Evolutionary conservation across 1,139 yeast species (phyloP).

Genomic region (Scheffersomyces segobiensis): DNA sequence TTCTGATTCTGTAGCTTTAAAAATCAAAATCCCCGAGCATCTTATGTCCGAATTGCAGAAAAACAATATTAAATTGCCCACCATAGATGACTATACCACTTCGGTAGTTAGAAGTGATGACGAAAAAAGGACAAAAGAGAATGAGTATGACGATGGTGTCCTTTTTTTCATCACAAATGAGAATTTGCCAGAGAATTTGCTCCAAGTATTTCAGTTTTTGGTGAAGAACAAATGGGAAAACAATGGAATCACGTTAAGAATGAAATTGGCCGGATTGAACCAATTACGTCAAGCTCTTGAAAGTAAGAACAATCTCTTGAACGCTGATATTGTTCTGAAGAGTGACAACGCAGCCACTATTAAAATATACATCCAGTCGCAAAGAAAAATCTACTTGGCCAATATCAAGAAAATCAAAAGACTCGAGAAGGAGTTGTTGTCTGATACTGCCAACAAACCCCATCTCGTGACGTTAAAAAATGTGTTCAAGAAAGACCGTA

Average conservation of each 20-base stretch:
- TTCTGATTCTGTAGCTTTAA: slow-evolving; percentile 63
- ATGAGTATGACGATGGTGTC: slow-evolving; percentile 37
- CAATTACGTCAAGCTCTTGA: slow-evolving; percentile 55
- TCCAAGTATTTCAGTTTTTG: slow-evolving; percentile 53
- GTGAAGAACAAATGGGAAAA: slow-evolving; percentile 47
- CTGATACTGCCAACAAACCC: slow-evolving; percentile 39
- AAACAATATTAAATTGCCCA: slow-evolving; percentile 48
- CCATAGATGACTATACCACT: slow-evolving; percentile 47
- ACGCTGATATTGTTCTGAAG: slow-evolving; percentile 9
- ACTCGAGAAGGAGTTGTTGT: slow-evolving; percentile 51
- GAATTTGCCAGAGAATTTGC: slow-evolving; percentile 46
- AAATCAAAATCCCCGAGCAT: slow-evolving; percentile 47
- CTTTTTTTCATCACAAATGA: slow-evolving; percentile 41
- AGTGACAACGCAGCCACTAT: slow-evolving; percentile 10
- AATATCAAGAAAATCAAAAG: slow-evolving; percentile 50
- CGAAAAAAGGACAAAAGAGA: slow-evolving; percentile 2
- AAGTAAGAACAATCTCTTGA: slow-evolving; percentile 33
- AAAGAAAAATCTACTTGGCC: slow-evolving; percentile 45
- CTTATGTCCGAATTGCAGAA: slow-evolving; percentile 32
- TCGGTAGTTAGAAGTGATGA: slow-evolving; percentile 24
- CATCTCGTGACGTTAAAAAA: slow-evolving; percentile 51
- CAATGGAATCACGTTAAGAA: slow-evolving; percentile 42
- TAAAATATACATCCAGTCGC: slow-evolving; percentile 33
- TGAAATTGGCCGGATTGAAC: slow-evolving; percentile 59
- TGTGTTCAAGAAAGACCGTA: slow-evolving; percentile 54